Conservation (phyloP, 768 basidiomycete species). For the Strobilomyces confusus region DNA sequence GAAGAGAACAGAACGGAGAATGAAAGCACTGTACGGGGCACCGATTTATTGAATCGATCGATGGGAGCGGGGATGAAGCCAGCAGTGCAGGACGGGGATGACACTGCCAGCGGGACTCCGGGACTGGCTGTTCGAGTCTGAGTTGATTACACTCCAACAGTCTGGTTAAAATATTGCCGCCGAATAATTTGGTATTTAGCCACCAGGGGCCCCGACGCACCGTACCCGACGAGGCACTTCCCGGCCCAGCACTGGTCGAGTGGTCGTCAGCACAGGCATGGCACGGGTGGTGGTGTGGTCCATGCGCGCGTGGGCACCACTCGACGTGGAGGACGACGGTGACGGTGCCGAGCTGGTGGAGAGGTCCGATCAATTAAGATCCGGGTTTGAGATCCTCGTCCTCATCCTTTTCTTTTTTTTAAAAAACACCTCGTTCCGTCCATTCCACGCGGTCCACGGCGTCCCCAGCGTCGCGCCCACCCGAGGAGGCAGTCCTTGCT, state of each 20-base stretch:
- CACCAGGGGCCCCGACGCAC: background rate
- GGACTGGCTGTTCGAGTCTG: conserved; percentile 18
- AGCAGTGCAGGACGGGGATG: background rate
- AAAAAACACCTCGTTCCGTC: background rate
- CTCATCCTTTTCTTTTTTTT: background rate
- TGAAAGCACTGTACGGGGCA: conserved; percentile 11
- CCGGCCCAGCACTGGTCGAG: background rate
- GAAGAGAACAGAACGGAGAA: conserved; percentile 14
- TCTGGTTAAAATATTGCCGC: conserved; percentile 23
- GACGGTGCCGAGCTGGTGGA: conserved; percentile 24
- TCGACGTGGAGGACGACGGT: background rate
- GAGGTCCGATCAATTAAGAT: conserved; percentile 28
- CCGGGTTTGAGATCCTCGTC: conserved; percentile 23
- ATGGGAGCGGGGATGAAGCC: conserved; percentile 9
- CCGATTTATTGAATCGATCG: conserved; percentile 16
- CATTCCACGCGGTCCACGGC: background rate
- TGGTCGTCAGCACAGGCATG: no score
- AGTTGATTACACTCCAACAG: conserved; percentile 15
- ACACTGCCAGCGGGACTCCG: background rate
- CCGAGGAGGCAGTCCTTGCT: background rate
- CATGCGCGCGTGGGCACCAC: background rate
- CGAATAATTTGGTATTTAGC: conserved; percentile 20
- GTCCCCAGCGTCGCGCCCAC: background rate
- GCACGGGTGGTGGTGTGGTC: background rate
- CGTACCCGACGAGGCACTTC: background rate